Conservation (phyloP, 345 rosid genomes). For the Mallotus nudiflorus region DNA sequence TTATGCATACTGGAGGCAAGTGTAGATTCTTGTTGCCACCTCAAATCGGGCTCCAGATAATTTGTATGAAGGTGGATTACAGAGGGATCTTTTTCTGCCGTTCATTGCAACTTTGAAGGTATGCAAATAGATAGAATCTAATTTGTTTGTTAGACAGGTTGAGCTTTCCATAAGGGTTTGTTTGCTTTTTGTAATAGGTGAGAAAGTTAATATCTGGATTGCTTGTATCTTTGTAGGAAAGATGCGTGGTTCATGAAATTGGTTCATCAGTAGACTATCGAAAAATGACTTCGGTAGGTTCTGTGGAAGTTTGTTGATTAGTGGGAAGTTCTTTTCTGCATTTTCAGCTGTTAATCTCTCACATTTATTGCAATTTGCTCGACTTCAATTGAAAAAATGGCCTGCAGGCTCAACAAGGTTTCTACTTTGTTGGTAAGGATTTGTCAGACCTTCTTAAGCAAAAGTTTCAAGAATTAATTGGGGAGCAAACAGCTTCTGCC, state of each 20-base stretch:
- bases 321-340: conserved; percentile 9
- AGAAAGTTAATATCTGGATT: conserved; percentile 15
- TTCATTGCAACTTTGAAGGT: conserved; percentile 89
- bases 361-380: conserved; percentile 2
- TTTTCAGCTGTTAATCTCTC: conserved; percentile 13
- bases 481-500: conserved; percentile 50
- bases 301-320: background rate
- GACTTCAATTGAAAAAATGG: background rate
- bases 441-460: conserved; percentile 53
- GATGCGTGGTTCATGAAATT: conserved; percentile 77
- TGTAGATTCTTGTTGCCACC: conserved; percentile 88
- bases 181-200: background rate
- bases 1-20: conserved; percentile 45
- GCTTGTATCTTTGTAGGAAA: conserved; percentile 52
- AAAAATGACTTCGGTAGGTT: conserved; percentile 77
- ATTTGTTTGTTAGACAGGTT: conserved; percentile 1
- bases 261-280: conserved; percentile 90
- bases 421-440: conserved; percentile 78
- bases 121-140: conserved; percentile 1
- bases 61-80: conserved; percentile 96
- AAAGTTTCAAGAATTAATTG: conserved; percentile 70
- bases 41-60: conserved; percentile 98
- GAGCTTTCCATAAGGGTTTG: background rate
- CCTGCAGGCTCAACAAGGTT: conserved; percentile 85
- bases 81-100: conserved; percentile 95